These are phyloP conservation scores for Gastroboletus turbinatus DNA, from an alignment of 1,284 basidiomycete genomes.

Conservation along the genomic window DNA sequence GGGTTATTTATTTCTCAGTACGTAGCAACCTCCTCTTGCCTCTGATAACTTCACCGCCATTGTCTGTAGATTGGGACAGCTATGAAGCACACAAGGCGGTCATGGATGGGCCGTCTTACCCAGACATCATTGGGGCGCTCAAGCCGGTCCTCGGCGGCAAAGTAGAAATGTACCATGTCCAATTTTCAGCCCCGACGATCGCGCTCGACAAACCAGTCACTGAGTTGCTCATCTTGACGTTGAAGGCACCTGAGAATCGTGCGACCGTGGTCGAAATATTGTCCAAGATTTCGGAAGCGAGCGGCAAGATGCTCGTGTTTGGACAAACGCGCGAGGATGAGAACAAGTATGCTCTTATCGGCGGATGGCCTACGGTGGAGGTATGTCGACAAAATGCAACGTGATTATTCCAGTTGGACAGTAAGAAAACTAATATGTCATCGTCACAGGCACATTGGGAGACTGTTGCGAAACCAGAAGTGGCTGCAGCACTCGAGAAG, in stretches of 20 bases:
- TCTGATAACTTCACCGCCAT: neutral
- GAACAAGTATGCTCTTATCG: constrained; percentile 22
- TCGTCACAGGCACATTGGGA: constrained; percentile 11
- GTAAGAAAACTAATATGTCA: neutral
- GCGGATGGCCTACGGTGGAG: constrained; percentile 27
- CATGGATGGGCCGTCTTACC: constrained; percentile 8
- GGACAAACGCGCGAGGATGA: constrained; percentile 25
- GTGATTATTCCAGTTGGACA: neutral
- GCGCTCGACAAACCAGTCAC: constrained; percentile 23
- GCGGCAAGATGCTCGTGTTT: constrained; percentile 17
- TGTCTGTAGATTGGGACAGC: constrained; percentile 30
- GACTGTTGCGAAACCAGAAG: constrained; percentile 6
- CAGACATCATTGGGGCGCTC: constrained; percentile 5
- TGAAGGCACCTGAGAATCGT: constrained; percentile 28
- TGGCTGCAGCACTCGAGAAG: neutral
- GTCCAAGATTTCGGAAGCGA: constrained; percentile 13
- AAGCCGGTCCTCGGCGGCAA: constrained; percentile 3
- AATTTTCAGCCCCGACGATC: constrained; percentile 17
- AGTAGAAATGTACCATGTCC: constrained; percentile 24
- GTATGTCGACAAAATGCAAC: constrained; percentile 11
- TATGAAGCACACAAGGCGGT: constrained; percentile 20
- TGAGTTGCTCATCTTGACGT: constrained; percentile 15
- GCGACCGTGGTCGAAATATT: constrained; percentile 12
- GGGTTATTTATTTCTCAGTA: constrained; percentile 22
- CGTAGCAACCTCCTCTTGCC: neutral